These are phyloP conservation scores for Lignosus rhinocerotis DNA, from an alignment of 1,284 basidiomycete genomes.

Conservation along the genomic window DNA sequence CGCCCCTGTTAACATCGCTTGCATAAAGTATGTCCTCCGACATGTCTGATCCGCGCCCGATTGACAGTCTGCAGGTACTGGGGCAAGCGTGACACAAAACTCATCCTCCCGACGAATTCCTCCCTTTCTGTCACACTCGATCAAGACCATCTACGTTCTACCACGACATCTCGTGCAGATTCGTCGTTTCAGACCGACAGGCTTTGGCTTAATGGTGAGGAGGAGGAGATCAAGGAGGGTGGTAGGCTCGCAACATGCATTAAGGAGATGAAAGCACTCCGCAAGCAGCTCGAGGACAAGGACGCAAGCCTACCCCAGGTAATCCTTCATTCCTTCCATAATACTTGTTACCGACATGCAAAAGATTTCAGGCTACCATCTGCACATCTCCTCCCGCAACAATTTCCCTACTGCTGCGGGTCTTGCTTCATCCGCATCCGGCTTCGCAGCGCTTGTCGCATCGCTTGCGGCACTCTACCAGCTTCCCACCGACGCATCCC, in stretches of 20 bases:
- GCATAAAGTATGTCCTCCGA: constrained; percentile 76
- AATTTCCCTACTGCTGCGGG: constrained; percentile 99
- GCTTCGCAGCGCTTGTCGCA: constrained; percentile 92
- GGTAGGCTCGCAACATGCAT: constrained; percentile 88
- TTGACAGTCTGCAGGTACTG: constrained; percentile 71
- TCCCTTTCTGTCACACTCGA: constrained; percentile 96
- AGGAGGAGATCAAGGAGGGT: constrained; percentile 84
- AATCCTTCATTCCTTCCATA: constrained; percentile 21
- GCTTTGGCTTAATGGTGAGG: constrained; percentile 93
- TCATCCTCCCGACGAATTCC: constrained; percentile 97
- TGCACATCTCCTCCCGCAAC: constrained; percentile 94
- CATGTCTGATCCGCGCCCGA: constrained; percentile 13
- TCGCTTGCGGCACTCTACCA: constrained; percentile 88
- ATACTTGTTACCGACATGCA: constrained; percentile 1
- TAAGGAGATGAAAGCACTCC: constrained; percentile 80
- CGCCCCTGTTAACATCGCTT: constrained; percentile 95
- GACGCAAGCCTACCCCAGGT: constrained; percentile 69
- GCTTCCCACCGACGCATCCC: constrained; percentile 65
- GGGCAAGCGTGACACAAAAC: constrained; percentile 95
- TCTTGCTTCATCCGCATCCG: constrained; percentile 95
- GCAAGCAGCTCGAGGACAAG: constrained; percentile 74
- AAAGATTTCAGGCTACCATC: constrained; percentile 71
- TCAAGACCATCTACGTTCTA: constrained; percentile 94
- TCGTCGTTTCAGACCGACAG: constrained; percentile 74
- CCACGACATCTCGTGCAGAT: constrained; percentile 90